These are phyloP conservation scores for Coemansia furcata DNA, from an alignment of 192 early-diverging fungal genomes.

Conservation along the genomic window DNA sequence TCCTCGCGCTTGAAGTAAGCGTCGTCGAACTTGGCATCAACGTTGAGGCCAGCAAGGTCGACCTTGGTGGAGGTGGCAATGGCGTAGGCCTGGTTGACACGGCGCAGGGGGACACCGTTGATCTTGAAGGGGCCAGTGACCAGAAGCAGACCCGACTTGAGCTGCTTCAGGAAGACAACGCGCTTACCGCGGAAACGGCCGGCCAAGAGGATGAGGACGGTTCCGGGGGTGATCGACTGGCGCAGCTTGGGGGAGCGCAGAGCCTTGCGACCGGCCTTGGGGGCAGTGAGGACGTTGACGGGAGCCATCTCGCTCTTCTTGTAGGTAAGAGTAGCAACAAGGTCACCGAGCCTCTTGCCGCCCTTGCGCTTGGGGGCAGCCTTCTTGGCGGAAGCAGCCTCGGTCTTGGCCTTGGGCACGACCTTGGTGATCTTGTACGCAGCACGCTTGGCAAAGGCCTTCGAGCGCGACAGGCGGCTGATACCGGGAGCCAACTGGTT, in stretches of 20 bases:
- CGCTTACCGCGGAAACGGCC: conserved; percentile 98
- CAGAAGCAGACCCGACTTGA: conserved; percentile 89
- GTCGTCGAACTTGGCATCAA: conserved; percentile 81
- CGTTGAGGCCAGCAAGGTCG: conserved; percentile 75
- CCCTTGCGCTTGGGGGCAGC: conserved; percentile 35
- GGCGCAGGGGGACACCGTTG: conserved; percentile 97
- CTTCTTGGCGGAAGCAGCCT: conserved; percentile 19
- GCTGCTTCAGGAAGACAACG: conserved; percentile 98
- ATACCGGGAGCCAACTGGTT: conserved; percentile 82
- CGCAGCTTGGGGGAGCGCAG: conserved; percentile 73
- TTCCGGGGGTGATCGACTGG: conserved; percentile 92
- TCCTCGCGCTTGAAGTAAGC: conserved; percentile 88
- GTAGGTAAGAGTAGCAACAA: conserved; percentile 73
- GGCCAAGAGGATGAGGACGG: conserved; percentile 92
- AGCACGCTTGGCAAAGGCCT: conserved; percentile 82
- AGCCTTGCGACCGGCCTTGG: conserved; percentile 81
- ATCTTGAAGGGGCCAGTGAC: conserved; percentile 97
- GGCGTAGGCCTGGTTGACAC: conserved; percentile 99
- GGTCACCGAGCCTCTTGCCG: conserved; percentile 69
- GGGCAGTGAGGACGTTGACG: conserved; percentile 76
- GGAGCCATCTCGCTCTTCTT: conserved; percentile 69
- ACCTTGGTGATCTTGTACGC: conserved; percentile 85
- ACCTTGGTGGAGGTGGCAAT: conserved; percentile 99
- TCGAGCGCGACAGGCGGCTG: conserved; percentile 77
- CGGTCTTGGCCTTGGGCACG: conserved; percentile 43